phyloP scores from a whole-genome alignment of 2,329 filamentous ascomycete genomes.

The Penicillium olsonii region DNA sequence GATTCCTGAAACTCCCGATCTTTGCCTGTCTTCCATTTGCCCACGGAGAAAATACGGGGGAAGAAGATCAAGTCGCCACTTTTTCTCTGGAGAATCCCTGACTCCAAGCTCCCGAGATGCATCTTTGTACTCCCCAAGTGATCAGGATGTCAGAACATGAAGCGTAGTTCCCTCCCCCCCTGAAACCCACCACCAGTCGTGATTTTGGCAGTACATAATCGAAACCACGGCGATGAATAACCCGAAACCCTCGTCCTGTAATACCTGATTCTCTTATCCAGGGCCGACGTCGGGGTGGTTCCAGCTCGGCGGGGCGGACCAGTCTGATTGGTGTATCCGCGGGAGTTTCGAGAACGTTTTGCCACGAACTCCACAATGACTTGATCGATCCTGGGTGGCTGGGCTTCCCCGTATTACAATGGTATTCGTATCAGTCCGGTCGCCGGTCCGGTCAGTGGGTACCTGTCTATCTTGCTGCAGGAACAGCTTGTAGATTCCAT shows the following conservation, averaged over 20 bases:
- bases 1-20: constrained; percentile 38
- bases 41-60: constrained; percentile 23
- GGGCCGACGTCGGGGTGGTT: constrained; percentile 31
- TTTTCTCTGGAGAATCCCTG: constrained; percentile 22
- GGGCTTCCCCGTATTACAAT: constrained; percentile 13
- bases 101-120: constrained; percentile 5
- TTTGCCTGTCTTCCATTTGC: constrained; percentile 26
- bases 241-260: constrained; percentile 14
- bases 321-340: constrained; percentile 13
- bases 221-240: constrained; percentile 10
- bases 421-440: constrained; percentile 1
- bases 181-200: not conserved
- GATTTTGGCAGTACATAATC: constrained; percentile 11
- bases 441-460: not conserved
- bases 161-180: too few species aligned
- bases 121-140: not conserved
- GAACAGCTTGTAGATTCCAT: constrained; percentile 1
- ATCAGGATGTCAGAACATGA: not conserved
- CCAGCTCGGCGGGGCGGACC: not conserved
- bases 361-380: constrained; percentile 30
- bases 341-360: constrained; percentile 33
- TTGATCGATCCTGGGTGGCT: constrained; percentile 19
- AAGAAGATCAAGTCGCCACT: constrained; percentile 24
- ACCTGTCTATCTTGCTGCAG: constrained; percentile 9
- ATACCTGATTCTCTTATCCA: constrained; percentile 15